Evolutionary conservation across 495 filamentous ascomycete genomes (phyloP).

Genomic region (Tuber calosporum): DNA sequence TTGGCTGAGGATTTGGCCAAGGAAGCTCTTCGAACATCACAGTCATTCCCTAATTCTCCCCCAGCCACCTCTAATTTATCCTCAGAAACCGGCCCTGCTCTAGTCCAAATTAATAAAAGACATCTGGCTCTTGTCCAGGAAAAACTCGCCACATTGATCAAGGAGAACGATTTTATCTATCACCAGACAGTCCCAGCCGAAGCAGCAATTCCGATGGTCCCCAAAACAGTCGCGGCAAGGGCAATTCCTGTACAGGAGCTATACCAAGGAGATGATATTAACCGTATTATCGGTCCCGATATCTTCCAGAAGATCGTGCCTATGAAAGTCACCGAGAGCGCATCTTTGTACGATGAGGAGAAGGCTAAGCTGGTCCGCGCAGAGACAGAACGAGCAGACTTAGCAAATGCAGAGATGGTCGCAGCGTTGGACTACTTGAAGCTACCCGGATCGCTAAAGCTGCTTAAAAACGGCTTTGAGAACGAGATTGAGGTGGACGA

Average conservation of each 20-base stretch:
- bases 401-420: constrained; percentile 89
- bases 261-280: constrained; percentile 94
- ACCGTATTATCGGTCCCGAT: constrained; percentile 91
- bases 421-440: constrained; percentile 91
- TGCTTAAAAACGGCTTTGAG: constrained; percentile 87
- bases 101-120: constrained; percentile 75
- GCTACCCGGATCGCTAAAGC: constrained; percentile 77
- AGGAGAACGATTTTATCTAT: constrained; percentile 98
- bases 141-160: constrained; percentile 63
- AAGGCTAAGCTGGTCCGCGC: constrained; percentile 93
- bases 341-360: constrained; percentile 95
- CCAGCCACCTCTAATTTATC: constrained; percentile 75
- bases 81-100: constrained; percentile 62
- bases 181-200: constrained; percentile 85
- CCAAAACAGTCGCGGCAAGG: constrained; percentile 94
- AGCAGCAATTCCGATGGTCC: constrained; percentile 66
- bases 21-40: constrained; percentile 69
- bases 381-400: constrained; percentile 84
- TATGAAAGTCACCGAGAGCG: constrained; percentile 91
- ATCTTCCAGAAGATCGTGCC: constrained; percentile 96
- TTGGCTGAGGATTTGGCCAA: constrained; percentile 67
- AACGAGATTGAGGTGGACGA: constrained; percentile 81
- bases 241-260: constrained; percentile 94
- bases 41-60: constrained; percentile 69
- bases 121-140: constrained; percentile 76